phyloP scores from a whole-genome alignment of 2,329 filamentous ascomycete species.

The Diaporthe sp. region DNA sequence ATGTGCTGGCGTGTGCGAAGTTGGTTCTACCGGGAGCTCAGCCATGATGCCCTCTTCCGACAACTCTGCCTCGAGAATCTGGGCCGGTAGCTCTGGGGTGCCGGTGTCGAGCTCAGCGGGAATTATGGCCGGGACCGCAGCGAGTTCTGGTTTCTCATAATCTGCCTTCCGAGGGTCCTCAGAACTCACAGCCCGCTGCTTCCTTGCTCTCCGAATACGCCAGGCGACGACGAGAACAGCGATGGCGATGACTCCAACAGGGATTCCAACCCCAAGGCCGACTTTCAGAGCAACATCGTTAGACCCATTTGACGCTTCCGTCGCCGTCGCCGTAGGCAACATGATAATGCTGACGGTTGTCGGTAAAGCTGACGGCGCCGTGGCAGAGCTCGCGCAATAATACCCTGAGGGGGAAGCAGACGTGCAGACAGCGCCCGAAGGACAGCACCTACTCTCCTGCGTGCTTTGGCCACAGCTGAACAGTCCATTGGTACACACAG shows the following conservation, averaged over 20 bases:
- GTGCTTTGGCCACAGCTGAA: neutral
- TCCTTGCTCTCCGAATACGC: conserved; percentile 1
- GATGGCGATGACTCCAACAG: neutral
- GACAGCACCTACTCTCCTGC: neutral
- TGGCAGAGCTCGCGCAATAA: neutral
- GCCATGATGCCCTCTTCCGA: conserved; percentile 14
- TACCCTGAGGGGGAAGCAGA: neutral
- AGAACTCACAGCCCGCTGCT: neutral
- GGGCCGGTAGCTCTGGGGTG: neutral
- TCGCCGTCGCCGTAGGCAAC: neutral
- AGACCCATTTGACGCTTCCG: neutral
- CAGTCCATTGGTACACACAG: neutral
- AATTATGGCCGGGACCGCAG: neutral
- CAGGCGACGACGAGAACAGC: neutral
- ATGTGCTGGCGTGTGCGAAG: neutral
- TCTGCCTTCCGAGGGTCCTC: neutral
- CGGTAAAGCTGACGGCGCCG: neutral
- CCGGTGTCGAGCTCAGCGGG: conserved; percentile 10
- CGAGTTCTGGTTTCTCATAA: conserved; percentile 8
- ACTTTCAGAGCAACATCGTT: neutral
- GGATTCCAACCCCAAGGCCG: conserved; percentile 19
- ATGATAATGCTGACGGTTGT: neutral
- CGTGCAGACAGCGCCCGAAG: neutral
- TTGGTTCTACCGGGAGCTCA: neutral
- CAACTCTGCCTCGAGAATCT: conserved; percentile 10